Conservation (phyloP, 2,329 filamentous ascomycete species). For the Arthrobotrys musiformis region DNA sequence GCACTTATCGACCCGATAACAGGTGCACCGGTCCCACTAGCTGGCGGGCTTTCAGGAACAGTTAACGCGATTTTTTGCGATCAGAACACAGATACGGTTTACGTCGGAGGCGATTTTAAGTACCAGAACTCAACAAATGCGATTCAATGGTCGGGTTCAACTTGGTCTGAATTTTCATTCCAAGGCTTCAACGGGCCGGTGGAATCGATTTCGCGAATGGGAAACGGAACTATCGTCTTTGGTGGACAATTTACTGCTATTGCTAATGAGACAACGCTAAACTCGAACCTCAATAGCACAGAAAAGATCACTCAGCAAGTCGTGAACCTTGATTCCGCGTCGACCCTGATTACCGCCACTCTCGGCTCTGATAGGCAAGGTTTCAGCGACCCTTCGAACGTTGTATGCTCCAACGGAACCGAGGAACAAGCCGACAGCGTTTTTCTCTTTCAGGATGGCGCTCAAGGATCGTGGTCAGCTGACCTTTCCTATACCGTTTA, state of each 20-base stretch:
- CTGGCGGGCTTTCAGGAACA: slow-evolving; percentile 79
- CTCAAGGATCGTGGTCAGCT: slow-evolving; percentile 83
- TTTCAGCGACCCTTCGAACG: slow-evolving; percentile 79
- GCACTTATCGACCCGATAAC: slow-evolving; percentile 82
- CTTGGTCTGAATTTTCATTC: slow-evolving; percentile 86
- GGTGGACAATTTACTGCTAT: slow-evolving; percentile 89
- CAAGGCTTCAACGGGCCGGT: slow-evolving; percentile 94
- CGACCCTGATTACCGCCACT: slow-evolving; percentile 70
- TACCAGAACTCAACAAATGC: slow-evolving; percentile 87
- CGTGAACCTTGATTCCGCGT: slow-evolving; percentile 84
- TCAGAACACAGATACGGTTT: slow-evolving; percentile 78
- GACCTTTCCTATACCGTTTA: slow-evolving; percentile 83
- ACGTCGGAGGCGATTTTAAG: slow-evolving; percentile 87
- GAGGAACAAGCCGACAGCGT: slow-evolving; percentile 78
- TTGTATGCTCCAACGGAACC: slow-evolving; percentile 77
- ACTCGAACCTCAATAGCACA: slow-evolving; percentile 71
- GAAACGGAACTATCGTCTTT: slow-evolving; percentile 88
- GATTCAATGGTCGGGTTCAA: slow-evolving; percentile 78
- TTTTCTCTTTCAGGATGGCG: slow-evolving; percentile 76
- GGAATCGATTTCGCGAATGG: slow-evolving; percentile 80
- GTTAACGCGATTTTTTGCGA: slow-evolving; percentile 88
- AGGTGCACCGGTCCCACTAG: slow-evolving; percentile 75
- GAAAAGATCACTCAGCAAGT: slow-evolving; percentile 68
- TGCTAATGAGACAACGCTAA: slow-evolving; percentile 76
- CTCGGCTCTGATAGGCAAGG: slow-evolving; percentile 72